Conservation (phyloP, 1,139 yeast genomes). For the Pneumocystis oryctolagi region DNA sequence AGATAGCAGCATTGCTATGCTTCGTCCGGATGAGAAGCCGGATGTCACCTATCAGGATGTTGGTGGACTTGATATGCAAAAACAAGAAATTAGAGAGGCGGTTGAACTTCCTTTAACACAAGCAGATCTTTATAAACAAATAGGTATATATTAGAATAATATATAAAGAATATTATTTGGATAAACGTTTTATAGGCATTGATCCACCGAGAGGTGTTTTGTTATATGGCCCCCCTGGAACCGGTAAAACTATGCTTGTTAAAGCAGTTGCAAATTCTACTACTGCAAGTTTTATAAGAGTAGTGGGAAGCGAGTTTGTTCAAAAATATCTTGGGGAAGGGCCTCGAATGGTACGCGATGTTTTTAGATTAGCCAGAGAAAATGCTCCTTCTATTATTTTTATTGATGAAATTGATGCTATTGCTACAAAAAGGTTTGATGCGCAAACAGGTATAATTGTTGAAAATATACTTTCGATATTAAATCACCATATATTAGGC, state of each 20-base stretch:
- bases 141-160: slow-evolving; percentile 35
- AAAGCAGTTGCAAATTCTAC: slow-evolving; percentile 97
- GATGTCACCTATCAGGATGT: slow-evolving; percentile 77
- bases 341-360: slow-evolving; percentile 98
- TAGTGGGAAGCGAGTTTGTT: slow-evolving; percentile 94
- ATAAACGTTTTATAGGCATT: slow-evolving; percentile 26
- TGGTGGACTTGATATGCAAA: slow-evolving; percentile 98
- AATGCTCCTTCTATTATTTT: slow-evolving; percentile 93
- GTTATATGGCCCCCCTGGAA: slow-evolving; percentile 97
- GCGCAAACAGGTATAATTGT: slow-evolving; percentile 59
- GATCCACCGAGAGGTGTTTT: slow-evolving; percentile 98
- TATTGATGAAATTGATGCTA: slow-evolving; percentile 97
- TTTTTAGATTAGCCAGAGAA: slow-evolving; percentile 90
- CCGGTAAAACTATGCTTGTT: slow-evolving; percentile 97
- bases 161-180: not conserved
- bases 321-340: slow-evolving; percentile 98
- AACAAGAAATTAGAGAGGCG: slow-evolving; percentile 96
- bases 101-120: slow-evolving; percentile 94
- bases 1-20: slow-evolving; percentile 86
- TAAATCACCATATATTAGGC: slow-evolving; percentile 23
- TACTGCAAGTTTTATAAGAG: slow-evolving; percentile 89
- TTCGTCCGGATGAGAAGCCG: slow-evolving; percentile 87
- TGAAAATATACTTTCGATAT: not conserved
- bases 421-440: slow-evolving; percentile 97
- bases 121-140: slow-evolving; percentile 88